phyloP scores from a whole-genome alignment of 768 basidiomycete species.

The Mycena vitilis region DNA sequence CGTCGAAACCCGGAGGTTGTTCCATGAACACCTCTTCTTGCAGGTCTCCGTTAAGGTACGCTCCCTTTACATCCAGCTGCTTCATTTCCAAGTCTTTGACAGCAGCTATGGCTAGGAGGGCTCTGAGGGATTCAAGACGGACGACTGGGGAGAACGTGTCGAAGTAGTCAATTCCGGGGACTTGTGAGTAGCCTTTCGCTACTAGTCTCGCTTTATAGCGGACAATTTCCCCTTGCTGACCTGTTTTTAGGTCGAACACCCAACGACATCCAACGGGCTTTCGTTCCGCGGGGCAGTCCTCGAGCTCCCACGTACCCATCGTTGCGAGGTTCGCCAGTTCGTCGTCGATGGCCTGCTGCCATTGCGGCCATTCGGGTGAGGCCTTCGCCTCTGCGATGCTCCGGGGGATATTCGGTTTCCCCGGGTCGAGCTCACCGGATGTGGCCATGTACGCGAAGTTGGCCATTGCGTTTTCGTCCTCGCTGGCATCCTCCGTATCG shows the following conservation, averaged over 20 bases:
- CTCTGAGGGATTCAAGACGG: not conserved
- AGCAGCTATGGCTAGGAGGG: no score
- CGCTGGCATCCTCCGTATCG: no score
- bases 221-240: not conserved
- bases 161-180: not conserved
- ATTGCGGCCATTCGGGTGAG: no score
- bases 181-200: not conserved
- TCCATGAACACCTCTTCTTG: no score
- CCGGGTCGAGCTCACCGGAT: no score
- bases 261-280: slow-evolving; percentile 2
- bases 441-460: no score
- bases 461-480: no score
- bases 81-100: not conserved
- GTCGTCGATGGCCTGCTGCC: not conserved
- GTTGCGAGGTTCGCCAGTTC: not conserved
- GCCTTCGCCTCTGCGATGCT: no score
- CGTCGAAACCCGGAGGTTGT: no score
- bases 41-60: not conserved
- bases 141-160: not conserved
- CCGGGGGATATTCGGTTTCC: no score
- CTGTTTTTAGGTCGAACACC: slow-evolving; percentile 6
- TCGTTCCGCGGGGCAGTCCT: not conserved
- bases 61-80: not conserved
- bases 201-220: not conserved
- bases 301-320: slow-evolving; percentile 3